Conservation (phyloP, 2,329 filamentous ascomycete species). For the Gremmenia infestans region DNA sequence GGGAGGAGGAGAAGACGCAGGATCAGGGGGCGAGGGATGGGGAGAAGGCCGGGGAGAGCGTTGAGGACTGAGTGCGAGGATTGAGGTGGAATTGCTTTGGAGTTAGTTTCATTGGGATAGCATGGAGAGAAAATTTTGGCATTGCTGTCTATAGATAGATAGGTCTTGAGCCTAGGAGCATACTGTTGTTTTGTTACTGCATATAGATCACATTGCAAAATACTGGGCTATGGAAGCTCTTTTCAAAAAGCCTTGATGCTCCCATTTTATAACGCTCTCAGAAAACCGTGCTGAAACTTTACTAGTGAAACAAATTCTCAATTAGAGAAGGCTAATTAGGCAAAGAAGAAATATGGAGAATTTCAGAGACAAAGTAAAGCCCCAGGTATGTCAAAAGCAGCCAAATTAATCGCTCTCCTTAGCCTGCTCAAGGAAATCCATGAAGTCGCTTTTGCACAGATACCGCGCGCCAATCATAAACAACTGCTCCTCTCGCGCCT, state of each 20-base stretch:
- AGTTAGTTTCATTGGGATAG: not conserved
- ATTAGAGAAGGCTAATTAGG: constrained; percentile 34
- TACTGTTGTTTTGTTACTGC: not conserved
- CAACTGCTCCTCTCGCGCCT: constrained; percentile 9
- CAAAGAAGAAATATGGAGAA: constrained; percentile 32
- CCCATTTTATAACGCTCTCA: constrained; percentile 13
- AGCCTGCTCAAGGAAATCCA: constrained; percentile 29
- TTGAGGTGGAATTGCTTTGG: not conserved
- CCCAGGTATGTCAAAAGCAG: constrained; percentile 13
- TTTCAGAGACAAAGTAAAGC: constrained; percentile 28
- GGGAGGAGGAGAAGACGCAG: constrained; percentile 16
- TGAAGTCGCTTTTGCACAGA: constrained; percentile 31
- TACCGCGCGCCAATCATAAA: constrained; percentile 28
- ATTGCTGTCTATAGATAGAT: not conserved
- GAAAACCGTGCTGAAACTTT: constrained; percentile 15
- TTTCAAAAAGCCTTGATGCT: constrained; percentile 7
- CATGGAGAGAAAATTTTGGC: not conserved
- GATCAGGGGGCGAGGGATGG: constrained; percentile 13
- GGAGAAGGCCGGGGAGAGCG: constrained; percentile 9
- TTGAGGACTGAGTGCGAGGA: constrained; percentile 9
- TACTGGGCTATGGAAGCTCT: not conserved
- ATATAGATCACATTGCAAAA: constrained; percentile 5
- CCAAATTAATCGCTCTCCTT: constrained; percentile 27
- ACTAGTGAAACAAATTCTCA: constrained; percentile 30
- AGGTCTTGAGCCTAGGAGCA: not conserved